Base-by-base conservation (phyloP, 257 asterid species). In the Handroanthus guayacan region DNA sequence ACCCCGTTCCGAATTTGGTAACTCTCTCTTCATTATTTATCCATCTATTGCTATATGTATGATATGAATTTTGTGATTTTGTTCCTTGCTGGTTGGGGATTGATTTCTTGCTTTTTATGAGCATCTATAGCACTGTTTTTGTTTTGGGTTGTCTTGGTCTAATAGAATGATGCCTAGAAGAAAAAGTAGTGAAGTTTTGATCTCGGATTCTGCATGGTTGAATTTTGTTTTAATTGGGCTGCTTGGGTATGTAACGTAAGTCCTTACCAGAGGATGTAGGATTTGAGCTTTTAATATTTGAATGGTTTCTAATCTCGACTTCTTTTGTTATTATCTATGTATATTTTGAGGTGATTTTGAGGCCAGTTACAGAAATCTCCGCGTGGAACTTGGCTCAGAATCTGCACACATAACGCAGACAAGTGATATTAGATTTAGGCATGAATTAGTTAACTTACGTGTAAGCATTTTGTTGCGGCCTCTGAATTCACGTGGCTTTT, bases 1-100 rank as follows among this genome's bases (percentile, higher is more conserved):
- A 13, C 89, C 90, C 57, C 94, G 96, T 69, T 41, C 90, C 1
- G 91, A 88, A 5, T 76, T 62, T 67, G 97, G 96, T 91, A 67
- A 36, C 50, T 56, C 6, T 66, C 12, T 47, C 60, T 12, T 4
- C 44, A 37, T 44, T 14, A 52, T 79, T 67, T 60, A 36, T 47
- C 48, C 9, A 9, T 31, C 73, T 18, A 2, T 48, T 2, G 39
- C 16, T 20, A 37, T 13, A 64, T 50, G 62, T 67, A 8, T 20
- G 71, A 17, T 55, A 56, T 52, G 56, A 17, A 56, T 44, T 44
- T 38, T 1, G 16, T 34, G 74, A 60, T 48, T 68, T n/a, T n/a
- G 38, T 0, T n/a, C 31, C 2, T 63, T 41, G 57, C 9, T 5
- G 62, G 48, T 78, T 68, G 13, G 67, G 47, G 72, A 17, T 48